phyloP scores from a whole-genome alignment of 352 stramenopile species.

The Thalassiosira mediterranea region DNA sequence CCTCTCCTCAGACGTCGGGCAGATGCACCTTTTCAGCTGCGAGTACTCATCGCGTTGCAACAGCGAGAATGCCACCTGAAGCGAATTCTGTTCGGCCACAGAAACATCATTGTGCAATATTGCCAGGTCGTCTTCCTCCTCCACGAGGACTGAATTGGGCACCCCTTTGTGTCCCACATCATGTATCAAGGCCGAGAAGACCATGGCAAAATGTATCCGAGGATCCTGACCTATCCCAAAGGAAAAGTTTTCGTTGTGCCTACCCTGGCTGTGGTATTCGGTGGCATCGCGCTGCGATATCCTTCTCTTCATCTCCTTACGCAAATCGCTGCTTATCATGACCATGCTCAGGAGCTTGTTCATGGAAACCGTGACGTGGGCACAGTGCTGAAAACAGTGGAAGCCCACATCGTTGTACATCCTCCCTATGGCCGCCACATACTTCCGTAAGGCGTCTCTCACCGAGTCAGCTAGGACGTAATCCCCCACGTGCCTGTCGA shows the following conservation, averaged over 20 bases:
- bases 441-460: slow-evolving; percentile 25
- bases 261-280: not conserved
- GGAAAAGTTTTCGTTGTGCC: slow-evolving; percentile 4
- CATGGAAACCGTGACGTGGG: slow-evolving; percentile 62
- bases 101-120: slow-evolving; percentile 82
- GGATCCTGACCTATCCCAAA: slow-evolving; percentile 50
- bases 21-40: slow-evolving; percentile 64
- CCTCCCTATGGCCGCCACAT: slow-evolving; percentile 36
- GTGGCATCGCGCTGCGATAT: not conserved
- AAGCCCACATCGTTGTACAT: slow-evolving; percentile 58
- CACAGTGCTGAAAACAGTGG: slow-evolving; percentile 62
- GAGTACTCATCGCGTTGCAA: slow-evolving; percentile 67
- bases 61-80: slow-evolving; percentile 76
- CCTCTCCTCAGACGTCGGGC: slow-evolving; percentile 62
- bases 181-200: slow-evolving; percentile 59
- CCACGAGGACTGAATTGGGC: slow-evolving; percentile 74
- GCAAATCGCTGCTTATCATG: slow-evolving; percentile 13
- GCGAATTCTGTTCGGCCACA: slow-evolving; percentile 75
- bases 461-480: slow-evolving; percentile 44
- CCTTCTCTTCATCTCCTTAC: slow-evolving; percentile 6
- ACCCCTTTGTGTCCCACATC: slow-evolving; percentile 72
- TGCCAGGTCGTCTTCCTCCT: slow-evolving; percentile 75
- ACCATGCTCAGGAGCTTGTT: slow-evolving; percentile 69
- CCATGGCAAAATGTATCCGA: slow-evolving; percentile 47
- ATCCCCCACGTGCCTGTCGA: slow-evolving; percentile 32